phyloP scores from a whole-genome alignment of 2,329 filamentous ascomycete genomes.

The Trichoderma sp. region DNA sequence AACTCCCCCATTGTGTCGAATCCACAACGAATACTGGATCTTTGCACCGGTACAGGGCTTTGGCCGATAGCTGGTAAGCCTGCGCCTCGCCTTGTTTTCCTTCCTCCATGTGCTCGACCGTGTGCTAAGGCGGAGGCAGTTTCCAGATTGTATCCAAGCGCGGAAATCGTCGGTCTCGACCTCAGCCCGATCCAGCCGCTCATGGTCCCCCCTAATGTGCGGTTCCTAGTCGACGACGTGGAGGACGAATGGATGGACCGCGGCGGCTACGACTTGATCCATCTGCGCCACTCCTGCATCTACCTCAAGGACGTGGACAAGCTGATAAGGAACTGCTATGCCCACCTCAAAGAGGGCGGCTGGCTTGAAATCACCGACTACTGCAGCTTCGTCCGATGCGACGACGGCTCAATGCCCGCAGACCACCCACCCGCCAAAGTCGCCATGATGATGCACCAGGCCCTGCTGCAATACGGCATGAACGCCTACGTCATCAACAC shows the following conservation, averaged over 20 bases:
- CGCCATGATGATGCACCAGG: slow-evolving; percentile 19
- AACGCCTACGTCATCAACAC: slow-evolving; percentile 22
- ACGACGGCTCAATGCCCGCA: slow-evolving; percentile 33
- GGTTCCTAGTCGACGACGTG: slow-evolving; percentile 37
- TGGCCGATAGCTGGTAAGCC: slow-evolving; percentile 43
- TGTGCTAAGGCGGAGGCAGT: slow-evolving; percentile 19
- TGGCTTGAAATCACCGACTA: slow-evolving; percentile 44
- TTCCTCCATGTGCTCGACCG: background rate
- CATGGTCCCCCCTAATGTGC: slow-evolving; percentile 41
- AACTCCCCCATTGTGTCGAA: slow-evolving; percentile 40
- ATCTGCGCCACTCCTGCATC: slow-evolving; percentile 29
- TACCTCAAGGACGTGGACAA: slow-evolving; percentile 22
- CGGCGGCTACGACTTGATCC: slow-evolving; percentile 30
- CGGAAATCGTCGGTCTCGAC: slow-evolving; percentile 39
- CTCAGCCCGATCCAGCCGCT: slow-evolving; percentile 40
- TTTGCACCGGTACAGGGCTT: slow-evolving; percentile 35
- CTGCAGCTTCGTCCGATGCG: slow-evolving; percentile 33
- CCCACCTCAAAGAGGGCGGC: slow-evolving; percentile 40
- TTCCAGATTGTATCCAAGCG: slow-evolving; percentile 35
- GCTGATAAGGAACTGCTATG: slow-evolving; percentile 22
- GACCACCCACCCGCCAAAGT: slow-evolving; percentile 21
- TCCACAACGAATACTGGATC: slow-evolving; percentile 37
- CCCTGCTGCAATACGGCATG: slow-evolving; percentile 22
- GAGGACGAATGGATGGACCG: slow-evolving; percentile 33
- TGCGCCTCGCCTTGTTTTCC: background rate